Base-by-base conservation (phyloP, 2,329 filamentous ascomycete species). In the Aspergillus sergii region DNA sequence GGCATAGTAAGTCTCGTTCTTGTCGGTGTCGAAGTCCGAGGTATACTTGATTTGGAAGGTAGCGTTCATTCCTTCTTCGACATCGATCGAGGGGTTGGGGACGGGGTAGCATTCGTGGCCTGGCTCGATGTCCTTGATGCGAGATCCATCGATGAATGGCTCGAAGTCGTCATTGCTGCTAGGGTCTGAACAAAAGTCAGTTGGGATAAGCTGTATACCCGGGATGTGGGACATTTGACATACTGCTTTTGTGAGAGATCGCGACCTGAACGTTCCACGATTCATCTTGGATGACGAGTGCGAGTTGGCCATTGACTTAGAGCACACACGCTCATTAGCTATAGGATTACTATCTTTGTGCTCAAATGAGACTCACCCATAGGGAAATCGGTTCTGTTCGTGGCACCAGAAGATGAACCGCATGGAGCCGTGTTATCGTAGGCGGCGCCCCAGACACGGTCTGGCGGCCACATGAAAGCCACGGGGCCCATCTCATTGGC, bases 401-500 rank as follows among this genome's bases (percentile, higher is more conserved):
- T 75, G 3, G 81, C 76, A 1, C 78, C 76, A 19, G 79, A 77
- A 12, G 77, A 74, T 12, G 85, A 86, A 58, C 87, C 86, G 69
- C 87, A 89, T 0, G 87, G 87, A 8, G 82, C 79, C 6, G 73
- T 84, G 68, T 88, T 88, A 69, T 89, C 86, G 43, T 81, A 75
- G 14, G 79, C 78, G 34, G 81, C 83, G 57, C 79, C 79, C 86
- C 86, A 89, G 46, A 78, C 76, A 58, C 86, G 80, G 73, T 88
- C 86, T 16, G 79, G 71, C 4, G 86, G 87, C 86, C 86, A 89
- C 74, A 88, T 78, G 71, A 89, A 87, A 11, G 84, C 85, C 23
- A 85, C 85, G 9, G 86, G 85, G 12, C 86, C 86, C 83, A 85
- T 85, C 16, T 73, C 68, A 45, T 69, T 58, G 16, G 67, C 66